A percentile compares a stretch with the other conserved stretches of the same genome.
These are phyloP conservation scores for Plasmodium gonderi DNA, from an alignment of 169 alveolate genomes.

Conservation along the genomic window DNA sequence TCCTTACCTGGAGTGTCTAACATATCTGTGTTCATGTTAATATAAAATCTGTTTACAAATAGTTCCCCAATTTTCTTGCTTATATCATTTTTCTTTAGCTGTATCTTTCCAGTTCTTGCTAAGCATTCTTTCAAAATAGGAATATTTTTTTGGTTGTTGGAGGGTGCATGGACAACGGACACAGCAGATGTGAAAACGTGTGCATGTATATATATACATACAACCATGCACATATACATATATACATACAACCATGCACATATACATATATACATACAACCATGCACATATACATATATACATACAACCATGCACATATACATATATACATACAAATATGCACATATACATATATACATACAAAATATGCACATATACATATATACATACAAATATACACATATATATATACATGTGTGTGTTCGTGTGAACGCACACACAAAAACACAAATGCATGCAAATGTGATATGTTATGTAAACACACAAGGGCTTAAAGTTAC, in stretches of 20 bases:
- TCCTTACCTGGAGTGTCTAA: constrained; percentile 87
- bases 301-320: background rate
- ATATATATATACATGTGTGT: too few relatives aligned
- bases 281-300: background rate
- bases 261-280: background rate
- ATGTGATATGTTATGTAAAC: background rate
- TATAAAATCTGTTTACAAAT: constrained; percentile 87
- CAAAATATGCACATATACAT: too few relatives aligned
- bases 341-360: background rate
- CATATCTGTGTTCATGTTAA: constrained; percentile 88
- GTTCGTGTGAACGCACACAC: too few relatives aligned
- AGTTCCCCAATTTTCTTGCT: constrained; percentile 88
- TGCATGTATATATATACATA: too few relatives aligned
- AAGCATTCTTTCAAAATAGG: constrained; percentile 80
- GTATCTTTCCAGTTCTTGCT: constrained; percentile 87
- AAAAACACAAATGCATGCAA: background rate
- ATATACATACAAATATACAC: too few relatives aligned
- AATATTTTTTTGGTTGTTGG: too few relatives aligned
- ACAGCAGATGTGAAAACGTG: too few relatives aligned
- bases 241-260: background rate
- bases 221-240: background rate
- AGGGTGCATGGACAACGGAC: too few relatives aligned
- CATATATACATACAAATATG: background rate
- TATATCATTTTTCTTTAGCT: constrained; percentile 85
- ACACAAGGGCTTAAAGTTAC: background rate